These are phyloP conservation scores for Neonectria coccinea DNA, from an alignment of 2,329 filamentous ascomycete genomes.

Conservation along the genomic window DNA sequence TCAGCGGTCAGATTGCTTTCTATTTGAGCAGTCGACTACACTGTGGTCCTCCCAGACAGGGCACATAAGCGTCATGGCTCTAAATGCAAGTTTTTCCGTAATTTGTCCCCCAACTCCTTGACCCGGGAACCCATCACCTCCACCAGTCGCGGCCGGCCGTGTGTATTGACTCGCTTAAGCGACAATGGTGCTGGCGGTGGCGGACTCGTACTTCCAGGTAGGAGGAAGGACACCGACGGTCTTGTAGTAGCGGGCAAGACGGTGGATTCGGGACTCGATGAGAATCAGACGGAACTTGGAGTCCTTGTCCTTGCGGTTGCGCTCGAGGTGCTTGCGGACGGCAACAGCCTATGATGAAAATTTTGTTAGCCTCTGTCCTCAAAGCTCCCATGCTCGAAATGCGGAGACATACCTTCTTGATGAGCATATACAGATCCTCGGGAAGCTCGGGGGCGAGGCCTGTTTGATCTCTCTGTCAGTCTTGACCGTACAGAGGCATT, in stretches of 20 bases:
- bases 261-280: constrained; percentile 99
- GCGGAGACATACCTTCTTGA: constrained; percentile 87
- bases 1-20: constrained; percentile 51
- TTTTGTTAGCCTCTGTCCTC: constrained; percentile 14
- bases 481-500: constrained; percentile 90
- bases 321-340: constrained; percentile 99
- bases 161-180: constrained; percentile 70
- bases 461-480: constrained; percentile 94
- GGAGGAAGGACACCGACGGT: constrained; percentile 86
- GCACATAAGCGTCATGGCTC: constrained; percentile 57
- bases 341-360: constrained; percentile 79
- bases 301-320: constrained; percentile 99
- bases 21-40: constrained; percentile 50
- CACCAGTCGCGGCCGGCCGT: constrained; percentile 40
- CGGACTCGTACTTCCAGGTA: constrained; percentile 99
- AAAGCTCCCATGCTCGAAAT: no score
- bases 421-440: constrained; percentile 99
- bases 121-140: constrained; percentile 53
- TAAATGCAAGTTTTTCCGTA: constrained; percentile 59
- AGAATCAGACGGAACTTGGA: constrained; percentile 99
- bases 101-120: constrained; percentile 59
- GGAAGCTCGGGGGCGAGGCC: constrained; percentile 98
- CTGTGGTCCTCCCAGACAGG: constrained; percentile 50
- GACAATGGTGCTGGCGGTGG: constrained; percentile 94
- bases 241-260: constrained; percentile 99